Base-by-base conservation (phyloP, 208 protist species). In the Trypanosoma cruzi region DNA sequence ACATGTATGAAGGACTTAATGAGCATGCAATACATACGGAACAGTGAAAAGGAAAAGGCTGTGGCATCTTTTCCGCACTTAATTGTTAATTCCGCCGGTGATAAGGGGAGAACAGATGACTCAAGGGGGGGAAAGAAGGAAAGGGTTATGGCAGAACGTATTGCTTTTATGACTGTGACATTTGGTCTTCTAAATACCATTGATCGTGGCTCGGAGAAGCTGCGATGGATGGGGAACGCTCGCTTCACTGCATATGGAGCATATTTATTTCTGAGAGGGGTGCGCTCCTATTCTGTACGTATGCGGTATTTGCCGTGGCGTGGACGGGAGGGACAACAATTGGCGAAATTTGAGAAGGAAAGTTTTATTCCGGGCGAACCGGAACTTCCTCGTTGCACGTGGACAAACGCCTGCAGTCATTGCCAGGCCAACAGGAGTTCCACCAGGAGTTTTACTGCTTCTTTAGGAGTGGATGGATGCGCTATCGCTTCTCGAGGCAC, bases 81-180 rank as follows among this genome's bases (percentile, higher is more conserved):
- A 84, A 58, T 63, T 57, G 31, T 5, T 59, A 4, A 40, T 68
- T 28, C 57, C 78, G 64, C 29, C 31, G 6, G 40, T 48, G 0
- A 79, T 81, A 65, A 10, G 84, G 42, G 74, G 49, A 56, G 73
- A 75, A 72, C 67, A 55, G 18, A 58, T 34, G 34, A 63, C 4
- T 22, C 3, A 1, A 3, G n/a, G 20, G 22, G 28, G 13, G 11
- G 42, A 49, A 52, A 48, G 10, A 60, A 31, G 61, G 54, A 56
- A 63, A 20, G 32, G 40, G 44, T 66, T 77, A 72, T 85, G n/a
- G 28, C 46, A 40, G 73, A 81, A 57, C 82, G 90, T 53, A 70
- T 96, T 8, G 85, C 90, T 56, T 96, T 90, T 72, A 92, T 96
- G 90, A 88, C 87, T 22, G 68, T 90, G n/a, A 92, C 86, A 4